phyloP scores from a whole-genome alignment of 2,329 filamentous ascomycete species.

The Penicillium sp. region DNA sequence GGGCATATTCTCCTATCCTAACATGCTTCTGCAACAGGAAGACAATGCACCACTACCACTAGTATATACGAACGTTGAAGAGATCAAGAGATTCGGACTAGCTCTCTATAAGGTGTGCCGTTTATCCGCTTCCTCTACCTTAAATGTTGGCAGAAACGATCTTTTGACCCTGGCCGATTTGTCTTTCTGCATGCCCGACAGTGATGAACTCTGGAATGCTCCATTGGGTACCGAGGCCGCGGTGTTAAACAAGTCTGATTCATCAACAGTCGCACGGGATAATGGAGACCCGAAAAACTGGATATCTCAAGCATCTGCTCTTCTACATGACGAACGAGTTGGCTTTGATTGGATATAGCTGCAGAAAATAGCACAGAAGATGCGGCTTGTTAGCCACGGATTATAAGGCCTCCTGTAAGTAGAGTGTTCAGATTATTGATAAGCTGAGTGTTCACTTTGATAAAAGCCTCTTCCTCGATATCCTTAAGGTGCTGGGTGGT shows the following conservation, averaged over 20 bases:
- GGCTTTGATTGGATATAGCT: constrained; percentile 16
- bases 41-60: constrained; percentile 16
- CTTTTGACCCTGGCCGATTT: constrained; percentile 22
- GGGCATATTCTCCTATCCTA: constrained; percentile 26
- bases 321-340: constrained; percentile 8
- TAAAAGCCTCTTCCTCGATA: too few species aligned
- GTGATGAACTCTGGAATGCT: constrained; percentile 21
- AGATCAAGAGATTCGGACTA: constrained; percentile 29
- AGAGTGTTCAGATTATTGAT: too few species aligned
- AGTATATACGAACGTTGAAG: constrained; percentile 25
- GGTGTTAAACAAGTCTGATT: background rate
- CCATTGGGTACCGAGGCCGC: background rate
- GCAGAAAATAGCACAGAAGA: too few species aligned
- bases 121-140: background rate
- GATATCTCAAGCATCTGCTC: constrained; percentile 14
- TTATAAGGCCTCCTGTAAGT: too few species aligned
- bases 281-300: constrained; percentile 15
- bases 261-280: constrained; percentile 2
- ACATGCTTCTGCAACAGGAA: constrained; percentile 21
- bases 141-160: constrained; percentile 1
- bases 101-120: constrained; percentile 27
- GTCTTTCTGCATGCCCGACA: constrained; percentile 24
- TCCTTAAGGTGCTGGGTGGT: too few species aligned
- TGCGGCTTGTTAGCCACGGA: too few species aligned
- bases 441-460: too few species aligned